phyloP scores from a whole-genome alignment of 2,329 filamentous ascomycete genomes.

The Clonostachys chloroleuca region DNA sequence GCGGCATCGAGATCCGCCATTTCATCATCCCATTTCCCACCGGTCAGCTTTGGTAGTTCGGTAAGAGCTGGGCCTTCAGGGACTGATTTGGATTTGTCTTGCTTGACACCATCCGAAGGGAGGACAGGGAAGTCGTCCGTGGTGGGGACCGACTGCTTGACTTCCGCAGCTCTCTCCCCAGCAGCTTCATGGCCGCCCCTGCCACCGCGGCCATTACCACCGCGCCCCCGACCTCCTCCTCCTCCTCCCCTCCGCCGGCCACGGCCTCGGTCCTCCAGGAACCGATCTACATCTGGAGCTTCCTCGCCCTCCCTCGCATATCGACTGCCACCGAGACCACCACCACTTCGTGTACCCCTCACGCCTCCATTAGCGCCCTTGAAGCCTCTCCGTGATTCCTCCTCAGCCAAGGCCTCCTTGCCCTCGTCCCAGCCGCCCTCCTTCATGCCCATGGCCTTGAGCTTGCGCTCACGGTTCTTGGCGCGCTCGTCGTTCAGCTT shows the following conservation, averaged over 20 bases:
- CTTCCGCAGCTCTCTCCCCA: constrained; percentile 9
- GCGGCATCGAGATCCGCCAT: constrained; percentile 44
- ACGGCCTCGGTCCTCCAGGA: constrained; percentile 26
- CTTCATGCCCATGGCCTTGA: constrained; percentile 51
- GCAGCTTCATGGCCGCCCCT: constrained; percentile 15
- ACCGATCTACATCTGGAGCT: constrained; percentile 24
- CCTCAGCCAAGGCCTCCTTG: constrained; percentile 38
- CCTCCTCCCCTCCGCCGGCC: constrained; percentile 22
- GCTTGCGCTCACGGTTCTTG: constrained; percentile 55
- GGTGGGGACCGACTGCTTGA: constrained; percentile 15
- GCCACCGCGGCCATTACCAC: constrained; percentile 27
- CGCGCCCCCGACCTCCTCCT: constrained; percentile 21
- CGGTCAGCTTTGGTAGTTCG: constrained; percentile 15
- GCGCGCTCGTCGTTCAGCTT: constrained; percentile 56
- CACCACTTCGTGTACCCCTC: constrained; percentile 31
- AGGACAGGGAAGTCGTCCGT: constrained; percentile 29
- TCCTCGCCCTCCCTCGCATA: constrained; percentile 29
- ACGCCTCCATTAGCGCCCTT: constrained; percentile 34
- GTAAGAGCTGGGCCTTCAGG: constrained; percentile 3
- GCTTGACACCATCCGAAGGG: constrained; percentile 9
- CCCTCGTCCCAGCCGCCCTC: constrained; percentile 56
- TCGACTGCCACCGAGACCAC: constrained; percentile 37
- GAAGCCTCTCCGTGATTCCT: constrained; percentile 34
- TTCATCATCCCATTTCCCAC: constrained; percentile 53
- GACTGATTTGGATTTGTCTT: background rate